Conservation (phyloP, 805 yeast species). For the Lipomyces yamadae region DNA sequence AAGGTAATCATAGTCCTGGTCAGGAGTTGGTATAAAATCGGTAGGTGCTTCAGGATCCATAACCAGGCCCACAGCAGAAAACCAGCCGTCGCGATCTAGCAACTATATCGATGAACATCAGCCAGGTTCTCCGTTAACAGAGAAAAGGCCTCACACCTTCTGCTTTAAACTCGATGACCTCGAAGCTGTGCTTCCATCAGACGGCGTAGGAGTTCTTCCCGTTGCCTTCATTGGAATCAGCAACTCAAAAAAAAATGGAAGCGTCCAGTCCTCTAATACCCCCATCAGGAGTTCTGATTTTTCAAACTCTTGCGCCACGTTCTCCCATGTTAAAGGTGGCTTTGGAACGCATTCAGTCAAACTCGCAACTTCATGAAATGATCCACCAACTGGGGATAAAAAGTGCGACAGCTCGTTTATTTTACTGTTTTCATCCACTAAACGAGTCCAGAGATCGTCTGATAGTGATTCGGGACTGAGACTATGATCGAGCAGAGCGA, state of each 20-base stretch:
- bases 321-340: not conserved
- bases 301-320: not conserved
- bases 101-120: not conserved
- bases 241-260: not conserved
- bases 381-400: not conserved
- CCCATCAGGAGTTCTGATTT: not conserved
- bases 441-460: constrained; percentile 1
- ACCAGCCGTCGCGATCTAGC: constrained; percentile 4
- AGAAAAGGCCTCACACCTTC: not conserved
- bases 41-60: not conserved
- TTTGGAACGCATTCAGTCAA: not conserved
- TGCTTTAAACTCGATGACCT: not conserved
- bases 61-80: not conserved
- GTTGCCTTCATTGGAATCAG: constrained; percentile 5
- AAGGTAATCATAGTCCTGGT: too few species aligned
- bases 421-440: not conserved
- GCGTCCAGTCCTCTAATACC: not conserved
- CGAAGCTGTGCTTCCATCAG: not conserved
- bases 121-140: too few species aligned
- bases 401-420: not conserved
- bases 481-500: too few species aligned
- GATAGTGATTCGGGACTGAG: constrained; percentile 1
- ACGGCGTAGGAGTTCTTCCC: constrained; percentile 5
- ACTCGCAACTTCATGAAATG: not conserved
- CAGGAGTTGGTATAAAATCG: not conserved